Evolutionary conservation across 495 filamentous ascomycete species (phyloP).

Genomic region (Aspergillus steynii): DNA sequence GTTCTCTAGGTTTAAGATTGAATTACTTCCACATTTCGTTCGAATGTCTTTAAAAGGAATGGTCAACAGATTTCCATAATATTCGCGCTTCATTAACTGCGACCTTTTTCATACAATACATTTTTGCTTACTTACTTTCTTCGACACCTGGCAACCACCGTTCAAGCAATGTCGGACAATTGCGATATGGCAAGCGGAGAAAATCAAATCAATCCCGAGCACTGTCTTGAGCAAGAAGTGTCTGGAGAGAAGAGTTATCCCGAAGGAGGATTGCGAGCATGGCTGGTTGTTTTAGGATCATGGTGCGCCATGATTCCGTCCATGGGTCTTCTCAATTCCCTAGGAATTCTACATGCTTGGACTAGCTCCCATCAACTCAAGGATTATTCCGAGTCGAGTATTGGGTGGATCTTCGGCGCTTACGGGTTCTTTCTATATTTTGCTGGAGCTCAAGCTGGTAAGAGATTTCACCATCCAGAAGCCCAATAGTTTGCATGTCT

Average conservation of each 20-base stretch:
- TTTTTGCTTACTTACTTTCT: too few species aligned
- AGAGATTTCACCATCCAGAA: neutral
- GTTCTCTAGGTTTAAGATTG: too few species aligned
- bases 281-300: constrained; percentile 64
- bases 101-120: too few species aligned
- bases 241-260: constrained; percentile 41
- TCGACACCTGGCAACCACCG: too few species aligned
- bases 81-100: too few species aligned
- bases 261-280: constrained; percentile 66
- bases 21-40: too few species aligned
- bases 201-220: neutral
- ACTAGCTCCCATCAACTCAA: constrained; percentile 57
- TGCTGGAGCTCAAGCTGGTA: constrained; percentile 44
- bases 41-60: too few species aligned
- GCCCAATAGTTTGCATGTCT: neutral
- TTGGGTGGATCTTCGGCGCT: constrained; percentile 74
- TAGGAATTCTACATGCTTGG: constrained; percentile 62
- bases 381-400: constrained; percentile 52
- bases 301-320: constrained; percentile 63
- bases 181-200: neutral
- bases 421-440: constrained; percentile 62
- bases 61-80: too few species aligned
- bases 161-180: too few species aligned
- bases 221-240: neutral
- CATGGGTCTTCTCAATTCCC: constrained; percentile 68